Conservation (phyloP, 805 yeast species). For the Pichia membranifaciens region DNA sequence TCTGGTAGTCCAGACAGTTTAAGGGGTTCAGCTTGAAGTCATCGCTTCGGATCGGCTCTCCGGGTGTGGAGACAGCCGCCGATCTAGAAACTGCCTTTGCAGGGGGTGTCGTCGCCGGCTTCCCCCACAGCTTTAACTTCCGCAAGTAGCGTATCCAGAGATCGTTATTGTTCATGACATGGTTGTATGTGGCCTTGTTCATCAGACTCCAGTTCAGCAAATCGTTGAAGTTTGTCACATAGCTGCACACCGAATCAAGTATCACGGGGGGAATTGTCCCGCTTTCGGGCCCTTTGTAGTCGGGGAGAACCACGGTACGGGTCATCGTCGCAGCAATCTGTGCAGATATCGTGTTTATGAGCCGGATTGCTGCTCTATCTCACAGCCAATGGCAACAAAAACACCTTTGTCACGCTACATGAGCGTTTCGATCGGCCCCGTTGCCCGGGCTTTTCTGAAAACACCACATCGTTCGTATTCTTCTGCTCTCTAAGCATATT, state of each 20-base stretch:
- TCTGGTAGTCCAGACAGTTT: slow-evolving; percentile 22
- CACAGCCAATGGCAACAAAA: no score
- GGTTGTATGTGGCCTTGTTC: slow-evolving; percentile 24
- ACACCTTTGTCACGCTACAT: no score
- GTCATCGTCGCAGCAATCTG: not conserved
- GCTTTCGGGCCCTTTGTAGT: not conserved
- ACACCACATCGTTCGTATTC: no score
- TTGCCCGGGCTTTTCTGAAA: no score
- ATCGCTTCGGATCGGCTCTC: not conserved
- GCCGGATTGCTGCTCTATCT: no score
- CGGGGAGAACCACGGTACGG: not conserved
- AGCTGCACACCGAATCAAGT: slow-evolving; percentile 18
- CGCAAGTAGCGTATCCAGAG: slow-evolving; percentile 26
- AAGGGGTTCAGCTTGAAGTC: slow-evolving; percentile 19
- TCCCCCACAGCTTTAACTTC: slow-evolving; percentile 22
- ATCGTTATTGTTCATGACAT: slow-evolving; percentile 16
- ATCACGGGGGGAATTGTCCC: slow-evolving; percentile 3
- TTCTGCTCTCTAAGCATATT: no score
- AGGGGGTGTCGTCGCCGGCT: not conserved
- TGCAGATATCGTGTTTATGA: not conserved
- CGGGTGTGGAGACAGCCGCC: not conserved
- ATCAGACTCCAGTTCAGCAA: slow-evolving; percentile 25
- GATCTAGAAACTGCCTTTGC: not conserved
- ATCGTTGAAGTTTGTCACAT: slow-evolving; percentile 23
- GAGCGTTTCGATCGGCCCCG: no score